Evolutionary conservation across 805 yeast genomes (phyloP), one percentile per base, ranked within the genome.

Genomic region (Peterozyma xylosa): DNA sequence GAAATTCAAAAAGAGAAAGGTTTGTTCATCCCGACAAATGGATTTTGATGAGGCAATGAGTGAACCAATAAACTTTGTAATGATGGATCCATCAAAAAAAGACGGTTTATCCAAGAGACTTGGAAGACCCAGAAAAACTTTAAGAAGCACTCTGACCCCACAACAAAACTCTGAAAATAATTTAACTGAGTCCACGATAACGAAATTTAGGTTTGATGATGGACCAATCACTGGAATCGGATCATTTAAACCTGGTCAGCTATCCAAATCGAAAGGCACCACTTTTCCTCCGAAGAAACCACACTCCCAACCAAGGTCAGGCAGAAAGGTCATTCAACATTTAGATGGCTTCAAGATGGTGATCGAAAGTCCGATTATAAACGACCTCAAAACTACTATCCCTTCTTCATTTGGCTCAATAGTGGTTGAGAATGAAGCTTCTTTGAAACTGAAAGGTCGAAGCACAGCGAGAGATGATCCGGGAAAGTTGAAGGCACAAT

Each of bases 81-180:
- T 50, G 38, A 35, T 50, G 47, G 50, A 49, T 41, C 53, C 53
- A 5, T 48, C 53, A 5, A 43, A 42, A 1, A 48, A 49, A 34
- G 41, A 42, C 17, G 48, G 49, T 3, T 39, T 43, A 34, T 42
- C 49, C 5, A 48, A 45, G 36, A 41, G 52, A 35, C 30, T 45
- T 14, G 47, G 47, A 9, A 33, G 47, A 13, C 47, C 47, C n/a
- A 45, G 37, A 30, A 33, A 33, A 1, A 27, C 36, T 4, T 10
- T 45, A 10, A 33, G 30, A 9, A 30, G 17, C 5, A 30, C 27
- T 3, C 33, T 32, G 17, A 37, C 43, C 2, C 44, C 44, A 9
- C 42, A 41, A 30, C 42, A 41, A 32, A 37, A 41, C 3, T 49
- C 53, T 3, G 41, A 38, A 15, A 33, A 39, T 42, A 50, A 50